Evolutionary conservation across 192 early-diverging fungal species (phyloP).

Genomic region (Mortierella alpina): DNA sequence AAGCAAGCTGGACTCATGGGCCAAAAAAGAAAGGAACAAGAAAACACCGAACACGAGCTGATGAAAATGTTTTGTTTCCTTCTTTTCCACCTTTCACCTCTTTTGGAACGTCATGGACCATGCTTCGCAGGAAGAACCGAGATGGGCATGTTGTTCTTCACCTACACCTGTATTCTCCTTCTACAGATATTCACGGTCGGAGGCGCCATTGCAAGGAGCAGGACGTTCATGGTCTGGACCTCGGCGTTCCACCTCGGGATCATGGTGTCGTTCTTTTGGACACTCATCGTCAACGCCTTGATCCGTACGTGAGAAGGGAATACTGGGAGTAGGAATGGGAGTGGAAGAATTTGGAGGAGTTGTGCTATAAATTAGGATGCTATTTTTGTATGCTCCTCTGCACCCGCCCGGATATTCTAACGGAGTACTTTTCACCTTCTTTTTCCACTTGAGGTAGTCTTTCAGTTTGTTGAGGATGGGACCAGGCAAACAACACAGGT

Average conservation of each 20-base stretch:
- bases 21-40: background rate
- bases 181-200: slow-evolving; percentile 32
- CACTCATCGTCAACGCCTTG: slow-evolving; percentile 11
- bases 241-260: slow-evolving; percentile 29
- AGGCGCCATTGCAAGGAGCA: background rate
- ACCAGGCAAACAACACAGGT: slow-evolving; percentile 14
- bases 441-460: slow-evolving; percentile 9
- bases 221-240: slow-evolving; percentile 19
- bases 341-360: background rate
- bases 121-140: slow-evolving; percentile 17
- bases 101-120: background rate
- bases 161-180: slow-evolving; percentile 5
- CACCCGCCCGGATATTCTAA: background rate
- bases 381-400: background rate
- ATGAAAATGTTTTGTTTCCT: background rate
- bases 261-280: slow-evolving; percentile 35
- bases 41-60: background rate
- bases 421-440: background rate
- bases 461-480: slow-evolving; percentile 47
- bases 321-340: background rate
- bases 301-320: slow-evolving; percentile 12
- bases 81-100: background rate
- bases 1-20: no score
- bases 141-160: slow-evolving; percentile 15
- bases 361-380: background rate